Conservation (phyloP, 106 monocot species). For the Apostasia ramifera region DNA sequence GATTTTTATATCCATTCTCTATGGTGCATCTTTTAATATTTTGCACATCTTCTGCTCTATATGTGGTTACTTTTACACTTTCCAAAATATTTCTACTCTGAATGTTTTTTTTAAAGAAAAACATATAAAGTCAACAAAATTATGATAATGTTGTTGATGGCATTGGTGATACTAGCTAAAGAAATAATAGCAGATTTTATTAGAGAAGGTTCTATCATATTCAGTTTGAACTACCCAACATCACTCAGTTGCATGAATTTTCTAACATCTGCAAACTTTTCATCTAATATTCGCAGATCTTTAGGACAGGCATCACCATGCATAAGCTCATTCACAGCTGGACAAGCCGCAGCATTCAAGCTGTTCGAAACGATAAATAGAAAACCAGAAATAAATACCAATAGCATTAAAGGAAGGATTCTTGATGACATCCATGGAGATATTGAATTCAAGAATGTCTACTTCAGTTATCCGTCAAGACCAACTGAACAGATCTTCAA, state of each 20-base stretch:
- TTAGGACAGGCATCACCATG: slow-evolving; percentile 52
- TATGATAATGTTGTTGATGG: no score
- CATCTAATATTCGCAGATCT: slow-evolving; percentile 14
- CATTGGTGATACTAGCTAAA: no score
- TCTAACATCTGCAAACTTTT: neutral
- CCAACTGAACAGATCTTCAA: slow-evolving; percentile 26
- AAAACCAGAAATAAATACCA: slow-evolving; percentile 47
- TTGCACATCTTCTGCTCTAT: no score
- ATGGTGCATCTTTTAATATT: no score
- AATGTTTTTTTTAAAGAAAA: no score
- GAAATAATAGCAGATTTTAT: no score
- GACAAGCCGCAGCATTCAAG: slow-evolving; percentile 39
- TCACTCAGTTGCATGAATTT: neutral
- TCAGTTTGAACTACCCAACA: neutral
- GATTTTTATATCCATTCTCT: no score
- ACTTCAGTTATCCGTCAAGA: slow-evolving; percentile 47
- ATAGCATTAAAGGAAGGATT: slow-evolving; percentile 17
- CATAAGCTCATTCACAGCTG: slow-evolving; percentile 31
- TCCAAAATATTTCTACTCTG: no score
- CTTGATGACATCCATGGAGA: slow-evolving; percentile 30
- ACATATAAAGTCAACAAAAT: no score
- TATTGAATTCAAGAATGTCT: slow-evolving; percentile 32
- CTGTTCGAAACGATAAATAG: slow-evolving; percentile 40
- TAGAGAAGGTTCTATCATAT: no score
- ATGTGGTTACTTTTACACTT: no score